These are phyloP conservation scores for Pholiota microspora DNA, from an alignment of 768 basidiomycete genomes.

Conservation along the genomic window DNA sequence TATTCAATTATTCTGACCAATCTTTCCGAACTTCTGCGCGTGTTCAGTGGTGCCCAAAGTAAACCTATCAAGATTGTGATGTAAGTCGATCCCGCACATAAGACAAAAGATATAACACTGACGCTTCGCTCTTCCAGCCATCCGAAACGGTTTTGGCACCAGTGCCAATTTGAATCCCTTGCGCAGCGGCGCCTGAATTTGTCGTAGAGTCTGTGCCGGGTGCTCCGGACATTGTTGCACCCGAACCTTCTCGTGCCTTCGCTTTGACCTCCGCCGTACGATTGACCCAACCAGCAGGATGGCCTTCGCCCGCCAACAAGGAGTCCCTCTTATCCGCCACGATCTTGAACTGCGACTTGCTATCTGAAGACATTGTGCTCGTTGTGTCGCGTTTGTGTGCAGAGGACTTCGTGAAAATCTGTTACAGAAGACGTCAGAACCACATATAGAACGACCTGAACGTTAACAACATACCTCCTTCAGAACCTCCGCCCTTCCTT, in stretches of 20 bases:
- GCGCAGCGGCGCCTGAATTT: neutral
- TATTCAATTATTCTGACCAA: no score
- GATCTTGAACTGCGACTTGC: slow-evolving; percentile 73
- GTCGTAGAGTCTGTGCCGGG: neutral
- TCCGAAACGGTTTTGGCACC: neutral
- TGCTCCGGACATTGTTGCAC: neutral
- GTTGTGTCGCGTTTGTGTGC: no score
- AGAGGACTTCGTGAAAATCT: neutral
- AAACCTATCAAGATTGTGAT: no score
- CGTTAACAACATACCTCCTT: slow-evolving; percentile 45
- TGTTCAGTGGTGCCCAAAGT: no score
- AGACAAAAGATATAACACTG: no score
- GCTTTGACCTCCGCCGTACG: slow-evolving; percentile 44
- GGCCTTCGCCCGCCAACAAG: slow-evolving; percentile 59
- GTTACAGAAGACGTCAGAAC: neutral
- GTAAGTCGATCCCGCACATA: no score
- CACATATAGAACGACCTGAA: no score
- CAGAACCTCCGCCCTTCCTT: slow-evolving; percentile 45
- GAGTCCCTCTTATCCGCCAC: slow-evolving; percentile 70
- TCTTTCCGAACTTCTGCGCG: no score
- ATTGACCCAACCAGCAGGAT: slow-evolving; percentile 73
- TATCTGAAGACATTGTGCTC: neutral
- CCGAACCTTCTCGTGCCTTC: slow-evolving; percentile 17
- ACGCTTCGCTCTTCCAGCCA: no score
- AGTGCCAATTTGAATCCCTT: neutral